Evolutionary conservation across 805 yeast genomes (phyloP), one percentile per base, ranked within the genome.

Genomic region (Blastobotrys mokoenaii): DNA sequence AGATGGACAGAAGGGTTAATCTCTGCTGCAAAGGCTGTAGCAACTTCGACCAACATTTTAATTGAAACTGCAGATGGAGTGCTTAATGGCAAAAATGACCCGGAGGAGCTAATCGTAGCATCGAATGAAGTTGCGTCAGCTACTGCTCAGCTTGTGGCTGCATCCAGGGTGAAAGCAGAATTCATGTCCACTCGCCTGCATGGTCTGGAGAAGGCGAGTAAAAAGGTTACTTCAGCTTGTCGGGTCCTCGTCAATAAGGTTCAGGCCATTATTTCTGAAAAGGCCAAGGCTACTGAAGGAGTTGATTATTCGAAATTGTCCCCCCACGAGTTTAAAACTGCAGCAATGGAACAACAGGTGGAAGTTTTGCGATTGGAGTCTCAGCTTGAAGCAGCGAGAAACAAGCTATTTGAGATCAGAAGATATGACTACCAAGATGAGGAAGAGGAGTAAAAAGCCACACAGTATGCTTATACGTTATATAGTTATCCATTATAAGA

Each of bases 1-100:
- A 74, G 90, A 56, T 87, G 96, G 96, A 85, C 96, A 0, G 95
- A 88, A 64, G 96, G 96, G 17, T 77, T 87, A 46, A 80, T 87
- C 27, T 83, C 94, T 48, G 96, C 96, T 14, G 86, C 95, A 1
- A 81, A 82, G 55, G 80, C 90, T 1, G 93, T 87, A 34, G 95
- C 94, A 1, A 76, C 77, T 2, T 77, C 95, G 1, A 88, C 96
- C 2, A 82, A 80, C 56, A 68, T 82, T n/a, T 71, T 87, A 51
- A 87, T 87, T 48, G 76, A 76, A 48, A 82, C 86, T n/a, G 94
- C 95, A 0, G 93, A 86, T 65, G 93, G 94, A 15, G 86, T 85
- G 14, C 67, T 87, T 34, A 70, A 74, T 42, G 72, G 73, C 1
- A 61, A 63, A n/a, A 80, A 80, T 52, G 68, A 85, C 0, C 86